Evolutionary conservation across 306 rosid genomes (phyloP).

Genomic region (Benincasa hispida): DNA sequence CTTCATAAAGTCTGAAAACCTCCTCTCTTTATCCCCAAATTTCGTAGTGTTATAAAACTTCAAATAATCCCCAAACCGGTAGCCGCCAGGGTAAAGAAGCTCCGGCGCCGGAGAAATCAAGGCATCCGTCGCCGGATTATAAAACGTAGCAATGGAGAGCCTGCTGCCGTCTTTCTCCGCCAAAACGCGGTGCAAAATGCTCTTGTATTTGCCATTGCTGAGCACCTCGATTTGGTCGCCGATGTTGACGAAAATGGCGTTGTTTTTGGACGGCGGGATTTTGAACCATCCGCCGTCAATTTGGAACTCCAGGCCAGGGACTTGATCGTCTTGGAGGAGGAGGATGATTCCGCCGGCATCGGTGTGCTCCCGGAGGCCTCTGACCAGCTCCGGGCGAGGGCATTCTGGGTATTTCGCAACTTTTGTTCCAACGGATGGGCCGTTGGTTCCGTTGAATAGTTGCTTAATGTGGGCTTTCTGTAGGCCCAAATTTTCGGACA

Average conservation of each 20-base stretch:
- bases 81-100: constrained; percentile 45
- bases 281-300: constrained; percentile 69
- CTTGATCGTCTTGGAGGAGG: constrained; percentile 77
- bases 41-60: constrained; percentile 60
- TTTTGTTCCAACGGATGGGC: constrained; percentile 71
- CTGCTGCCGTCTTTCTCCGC: constrained; percentile 62
- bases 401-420: constrained; percentile 77
- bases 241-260: constrained; percentile 69
- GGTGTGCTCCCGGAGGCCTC: constrained; percentile 84
- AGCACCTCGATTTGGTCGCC: constrained; percentile 78
- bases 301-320: constrained; percentile 67
- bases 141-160: constrained; percentile 73
- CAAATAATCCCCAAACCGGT: constrained; percentile 54
- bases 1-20: constrained; percentile 38
- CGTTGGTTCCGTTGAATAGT: constrained; percentile 43
- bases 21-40: constrained; percentile 53
- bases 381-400: constrained; percentile 47
- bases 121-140: constrained; percentile 60
- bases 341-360: constrained; percentile 93
- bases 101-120: constrained; percentile 49
- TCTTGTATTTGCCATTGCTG: constrained; percentile 53
- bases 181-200: constrained; percentile 57
- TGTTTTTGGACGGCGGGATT: constrained; percentile 75
- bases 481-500: constrained; percentile 71
- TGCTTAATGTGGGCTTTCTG: constrained; percentile 34